Evolutionary conservation across 768 basidiomycete genomes (phyloP), one percentile per base, ranked within the genome.

Genomic region (Trichaptum fuscoviolaceum): DNA sequence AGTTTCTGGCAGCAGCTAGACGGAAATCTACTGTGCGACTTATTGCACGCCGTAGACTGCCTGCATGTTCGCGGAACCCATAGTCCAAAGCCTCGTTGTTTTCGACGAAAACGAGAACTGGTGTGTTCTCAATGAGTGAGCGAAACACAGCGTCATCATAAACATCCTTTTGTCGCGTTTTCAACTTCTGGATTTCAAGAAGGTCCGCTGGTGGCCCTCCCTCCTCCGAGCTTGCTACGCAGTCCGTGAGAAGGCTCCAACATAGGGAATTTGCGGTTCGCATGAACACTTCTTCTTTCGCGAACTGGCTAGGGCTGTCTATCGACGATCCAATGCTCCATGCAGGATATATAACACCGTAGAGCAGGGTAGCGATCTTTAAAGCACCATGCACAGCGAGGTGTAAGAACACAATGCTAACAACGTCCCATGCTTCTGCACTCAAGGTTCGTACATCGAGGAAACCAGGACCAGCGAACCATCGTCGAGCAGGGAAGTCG

Each of bases 301-400:
- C 75, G 0, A 77, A 77, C 65, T 83, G 80, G 52, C 79, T 77
- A 25, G 71, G 72, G 0, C 74, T 70, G 0, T 76, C 71, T 58
- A 79, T 73, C 10, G 76, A 75, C 15, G 86, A 84, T n/a, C 80
- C 84, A 24, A 83, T 77, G 63, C 81, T 78, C 92, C 92, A 95
- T 5, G 87, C 85, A 23, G 90, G 91, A 73, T 91, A 93, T n/a
- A 92, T 83, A 20, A 95, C 75, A 17, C 91, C 91, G 65, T 82
- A 78, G 52, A 95, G 76, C 59, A 94, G 82, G 0, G 90, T 92
- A 1, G 90, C 90, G 7, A 88, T 86, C 65, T 84, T 84, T 52
- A 93, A 77, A 4, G 90, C 88, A 23, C 89, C 90, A 64, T 85
- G 84, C 23, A 88, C 83, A 27, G 83, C 82, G 26, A 93, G 79